Conservation (phyloP, 2,329 filamentous ascomycete species). For the Trichoderma oligosporum region DNA sequence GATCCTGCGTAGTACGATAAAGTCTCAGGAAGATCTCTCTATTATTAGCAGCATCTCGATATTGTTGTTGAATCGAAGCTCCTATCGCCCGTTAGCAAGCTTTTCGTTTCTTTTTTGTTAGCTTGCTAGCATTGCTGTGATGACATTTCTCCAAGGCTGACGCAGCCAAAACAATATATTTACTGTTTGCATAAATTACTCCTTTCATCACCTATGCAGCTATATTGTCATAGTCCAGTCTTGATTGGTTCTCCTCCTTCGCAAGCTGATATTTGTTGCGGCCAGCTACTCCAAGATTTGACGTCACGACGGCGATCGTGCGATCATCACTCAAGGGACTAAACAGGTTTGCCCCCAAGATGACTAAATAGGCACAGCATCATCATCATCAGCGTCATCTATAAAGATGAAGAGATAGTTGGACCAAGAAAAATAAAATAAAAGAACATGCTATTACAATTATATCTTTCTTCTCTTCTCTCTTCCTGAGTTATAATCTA, state of each 20-base stretch:
- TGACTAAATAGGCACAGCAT: neutral
- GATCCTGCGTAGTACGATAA: neutral
- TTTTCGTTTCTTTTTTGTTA: neutral
- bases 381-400: slow-evolving; percentile 3
- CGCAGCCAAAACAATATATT: neutral
- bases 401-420: neutral
- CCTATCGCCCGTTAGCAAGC: neutral
- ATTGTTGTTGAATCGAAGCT: neutral
- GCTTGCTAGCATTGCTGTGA: neutral
- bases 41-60: slow-evolving; percentile 14
- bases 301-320: slow-evolving; percentile 24
- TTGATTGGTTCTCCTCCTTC: slow-evolving; percentile 1
- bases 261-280: slow-evolving; percentile 3
- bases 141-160: slow-evolving; percentile 5
- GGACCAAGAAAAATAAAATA: slow-evolving; percentile 1
- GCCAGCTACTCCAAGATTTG: slow-evolving; percentile 17
- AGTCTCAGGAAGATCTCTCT: neutral
- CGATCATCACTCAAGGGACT: slow-evolving; percentile 1
- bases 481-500: neutral
- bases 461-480: neutral
- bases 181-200: neutral
- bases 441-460: neutral
- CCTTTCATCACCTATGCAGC: slow-evolving; percentile 9
- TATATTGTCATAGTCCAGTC: neutral
- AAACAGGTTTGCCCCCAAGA: slow-evolving; percentile 14